Conservation (phyloP, 805 yeast genomes). For the Zygosaccharomyces siamensis region DNA sequence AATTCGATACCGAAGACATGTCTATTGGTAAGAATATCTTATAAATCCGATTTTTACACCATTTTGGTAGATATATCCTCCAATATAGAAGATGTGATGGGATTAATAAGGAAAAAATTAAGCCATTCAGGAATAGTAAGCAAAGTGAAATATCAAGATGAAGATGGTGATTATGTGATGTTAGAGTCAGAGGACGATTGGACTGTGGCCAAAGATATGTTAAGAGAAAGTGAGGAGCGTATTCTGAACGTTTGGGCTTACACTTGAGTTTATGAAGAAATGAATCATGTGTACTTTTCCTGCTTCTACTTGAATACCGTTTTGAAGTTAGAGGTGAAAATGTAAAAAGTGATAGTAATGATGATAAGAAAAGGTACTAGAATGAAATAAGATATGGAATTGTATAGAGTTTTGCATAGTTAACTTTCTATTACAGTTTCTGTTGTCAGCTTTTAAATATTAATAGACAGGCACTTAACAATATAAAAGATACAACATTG, state of each 20-base stretch:
- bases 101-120: slow-evolving; percentile 54
- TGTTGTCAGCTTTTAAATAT: background rate
- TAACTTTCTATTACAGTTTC: background rate
- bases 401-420: background rate
- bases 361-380: background rate
- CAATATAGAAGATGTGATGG: slow-evolving; percentile 48
- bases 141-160: slow-evolving; percentile 79
- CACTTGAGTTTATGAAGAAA: slow-evolving; percentile 16
- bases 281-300: background rate
- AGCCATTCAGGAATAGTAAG: slow-evolving; percentile 47
- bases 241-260: slow-evolving; percentile 42
- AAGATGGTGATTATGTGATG: slow-evolving; percentile 89
- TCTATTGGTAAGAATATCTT: slow-evolving; percentile 39
- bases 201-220: slow-evolving; percentile 73
- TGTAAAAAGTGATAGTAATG: background rate
- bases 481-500: background rate
- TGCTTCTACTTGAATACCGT: background rate
- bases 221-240: slow-evolving; percentile 47
- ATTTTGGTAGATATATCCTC: slow-evolving; percentile 55
- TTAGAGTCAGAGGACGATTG: slow-evolving; percentile 86
- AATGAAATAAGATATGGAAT: background rate
- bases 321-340: background rate
- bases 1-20: slow-evolving; percentile 37
- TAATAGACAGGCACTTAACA: background rate
- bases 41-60: slow-evolving; percentile 52